Percentiles rank a stretch among this genome's conserved stretches.
phyloP scores from a whole-genome alignment of 2,329 filamentous ascomycete species.

The Aspergillus transmontanensis region DNA sequence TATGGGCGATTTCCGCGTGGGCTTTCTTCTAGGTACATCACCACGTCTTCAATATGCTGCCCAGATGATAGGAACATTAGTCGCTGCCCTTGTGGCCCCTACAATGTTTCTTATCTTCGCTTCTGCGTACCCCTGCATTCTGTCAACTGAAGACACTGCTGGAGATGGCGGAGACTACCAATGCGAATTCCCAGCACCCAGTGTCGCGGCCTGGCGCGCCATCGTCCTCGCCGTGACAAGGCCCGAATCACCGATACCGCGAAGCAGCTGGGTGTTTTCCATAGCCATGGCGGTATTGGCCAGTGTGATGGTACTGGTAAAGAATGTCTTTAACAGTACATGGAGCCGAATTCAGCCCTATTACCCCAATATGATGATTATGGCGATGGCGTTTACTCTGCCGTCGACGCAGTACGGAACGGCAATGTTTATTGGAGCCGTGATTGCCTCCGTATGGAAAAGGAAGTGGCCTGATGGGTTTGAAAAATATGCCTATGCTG shows the following conservation, averaged over 20 bases:
- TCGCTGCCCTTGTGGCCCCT: constrained; percentile 7
- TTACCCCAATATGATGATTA: constrained; percentile 11
- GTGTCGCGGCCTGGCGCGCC: constrained; percentile 6
- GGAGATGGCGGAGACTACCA: neutral
- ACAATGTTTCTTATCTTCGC: constrained; percentile 10
- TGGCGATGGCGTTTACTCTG: constrained; percentile 10
- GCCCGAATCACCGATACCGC: constrained; percentile 1
- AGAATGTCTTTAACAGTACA: neutral
- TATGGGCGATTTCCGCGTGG: constrained; percentile 10
- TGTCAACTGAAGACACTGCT: neutral
- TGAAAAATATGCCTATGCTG: constrained; percentile 4
- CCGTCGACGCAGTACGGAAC: constrained; percentile 5
- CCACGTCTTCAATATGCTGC: constrained; percentile 2
- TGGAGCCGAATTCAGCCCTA: neutral
- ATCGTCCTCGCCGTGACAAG: constrained; percentile 4
- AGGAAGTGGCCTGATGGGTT: neutral
- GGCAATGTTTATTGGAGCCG: constrained; percentile 3
- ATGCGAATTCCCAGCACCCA: constrained; percentile 8
- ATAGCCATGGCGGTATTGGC: neutral
- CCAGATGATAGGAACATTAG: constrained; percentile 6
- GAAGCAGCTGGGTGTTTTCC: neutral
- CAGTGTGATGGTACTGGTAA: neutral
- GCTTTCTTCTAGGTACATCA: constrained; percentile 9
- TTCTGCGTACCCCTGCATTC: constrained; percentile 9
- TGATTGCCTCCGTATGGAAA: constrained; percentile 2